Evolutionary conservation across 2,329 filamentous ascomycete genomes (phyloP).

Genomic region (Catunica adiposa): DNA sequence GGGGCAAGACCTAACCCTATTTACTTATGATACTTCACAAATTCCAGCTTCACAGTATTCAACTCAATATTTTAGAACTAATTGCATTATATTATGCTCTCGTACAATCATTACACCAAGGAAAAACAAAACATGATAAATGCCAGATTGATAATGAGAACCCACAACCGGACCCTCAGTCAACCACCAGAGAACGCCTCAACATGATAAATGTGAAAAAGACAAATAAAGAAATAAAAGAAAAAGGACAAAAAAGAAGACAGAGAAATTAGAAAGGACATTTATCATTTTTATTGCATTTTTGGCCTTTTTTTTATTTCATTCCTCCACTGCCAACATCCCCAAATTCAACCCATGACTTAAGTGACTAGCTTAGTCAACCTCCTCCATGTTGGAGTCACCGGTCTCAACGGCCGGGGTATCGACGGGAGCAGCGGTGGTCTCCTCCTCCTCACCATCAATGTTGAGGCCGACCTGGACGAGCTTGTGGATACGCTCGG

Average conservation of each 20-base stretch:
- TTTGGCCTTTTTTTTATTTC: conserved; percentile 2
- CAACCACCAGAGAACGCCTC: not conserved
- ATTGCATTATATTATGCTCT: not conserved
- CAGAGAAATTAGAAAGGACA: not conserved
- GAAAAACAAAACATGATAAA: not conserved
- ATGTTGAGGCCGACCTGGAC: conserved; percentile 95
- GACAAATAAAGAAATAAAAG: not conserved
- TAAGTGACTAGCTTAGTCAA: conserved; percentile 56
- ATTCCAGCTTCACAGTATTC: too few species aligned
- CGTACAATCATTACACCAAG: not conserved
- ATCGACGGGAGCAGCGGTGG: conserved; percentile 41
- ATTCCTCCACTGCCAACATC: not conserved
- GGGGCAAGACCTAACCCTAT: too few species aligned
- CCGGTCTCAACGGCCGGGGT: conserved; percentile 42
- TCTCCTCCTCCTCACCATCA: conserved; percentile 69
- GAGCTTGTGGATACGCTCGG: conserved; percentile 99
- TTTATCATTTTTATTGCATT: not conserved
- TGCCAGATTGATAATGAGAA: not conserved
- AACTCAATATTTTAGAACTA: not conserved
- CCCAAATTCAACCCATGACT: not conserved
- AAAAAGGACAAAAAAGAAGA: not conserved
- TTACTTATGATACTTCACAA: too few species aligned
- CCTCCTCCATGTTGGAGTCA: conserved; percentile 99
- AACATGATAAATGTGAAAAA: not conserved
- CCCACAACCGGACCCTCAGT: not conserved